Base-by-base conservation (phyloP, 257 asterid species). In the Forsythia suspensa region DNA sequence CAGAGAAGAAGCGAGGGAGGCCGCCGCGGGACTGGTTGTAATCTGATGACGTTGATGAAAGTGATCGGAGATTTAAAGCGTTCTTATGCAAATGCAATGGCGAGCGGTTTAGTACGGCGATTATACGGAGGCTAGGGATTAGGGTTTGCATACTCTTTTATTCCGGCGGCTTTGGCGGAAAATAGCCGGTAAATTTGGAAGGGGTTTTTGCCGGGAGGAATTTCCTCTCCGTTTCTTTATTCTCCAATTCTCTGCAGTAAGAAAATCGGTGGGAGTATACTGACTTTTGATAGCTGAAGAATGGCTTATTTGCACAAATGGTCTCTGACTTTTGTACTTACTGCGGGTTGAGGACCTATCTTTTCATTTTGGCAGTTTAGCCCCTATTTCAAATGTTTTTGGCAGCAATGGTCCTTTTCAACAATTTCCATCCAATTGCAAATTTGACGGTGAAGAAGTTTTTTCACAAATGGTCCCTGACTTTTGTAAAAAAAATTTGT, bases 1-100 rank as follows among this genome's bases (percentile, higher is more conserved):
- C 89, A 69, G 98, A 92, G 89, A 89, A 89, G 95, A 96, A 94
- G 46, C 99, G 98, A 72, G 98, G 97, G 74, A 92, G 94, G 73
- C 98, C 92, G 16, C 98, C 98, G 51, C 98, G 97, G 57, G 99
- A 92, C 82, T 91, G 99, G 87, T 82, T 90, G 82, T 85, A 77
- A 52, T 84, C 85, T 0, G 94, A 77, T 1, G 92, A 87, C 20
- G 92, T 86, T 11, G 88, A 71, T 18, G 97, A 91, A 79, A 87
- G 89, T 40, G 91, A 68, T 24, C 91, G 94, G 39, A 80, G 43
- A 68, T 44, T 79, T 51, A 82, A 83, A 79, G 74, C 61, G 5
- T 12, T 72, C 4, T 51, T 21, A 3, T 24, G 40, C 15, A 43
- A 72, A 6, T 43, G 83, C 44, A 68, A 21, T 8, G 79, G 52